Base-by-base conservation (phyloP, 768 basidiomycete species). In the Agrocybe chaxingu region DNA sequence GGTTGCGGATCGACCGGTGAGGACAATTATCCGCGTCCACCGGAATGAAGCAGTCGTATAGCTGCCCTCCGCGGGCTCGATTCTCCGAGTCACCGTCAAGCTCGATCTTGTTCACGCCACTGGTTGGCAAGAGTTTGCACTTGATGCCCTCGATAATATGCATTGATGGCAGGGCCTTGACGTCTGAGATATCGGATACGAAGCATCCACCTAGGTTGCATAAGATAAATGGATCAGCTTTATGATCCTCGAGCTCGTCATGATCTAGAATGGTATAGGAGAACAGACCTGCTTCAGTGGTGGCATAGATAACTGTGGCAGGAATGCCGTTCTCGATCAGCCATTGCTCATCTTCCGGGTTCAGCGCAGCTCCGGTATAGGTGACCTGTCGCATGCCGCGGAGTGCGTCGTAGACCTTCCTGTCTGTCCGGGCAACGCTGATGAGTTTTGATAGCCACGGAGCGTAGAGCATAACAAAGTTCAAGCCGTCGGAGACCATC, bases 11-110 rank as follows among this genome's bases (percentile, higher is more conserved):
- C 1, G 77, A 75, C 4, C 53, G 45, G 53, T 82, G 71, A 8
- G 84, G 84, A 60, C 84, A 85, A 58, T 85, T 84, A 33, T 64
- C 66, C 8, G 84, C 83, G 45, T 74, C 70, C 4, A 74, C 70
- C 36, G 78, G 73, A 55, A 86, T 78, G 51, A 86, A 75, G 30
- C 83, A 68, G 56, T 86, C 85, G 48, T 81, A 70, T 54, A 86
- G 62, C 38, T 32, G 45, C 3, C 51, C 51, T 10, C 46, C 70
- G 73, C 11, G 67, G 66, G 35, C 74, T 78, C 43, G 79, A 72
- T 47, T 76, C 13, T 52, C 39, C 7, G 47, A 45, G 18, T 49
- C 51, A 67, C 64, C 79, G 75, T 16, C 64, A 68, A 29, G 64
- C 59, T 54, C 39, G 41, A 36, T 39, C 16, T 45, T 47, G n/a